Conservation (phyloP, 805 yeast species). For the Candida adriatica region DNA sequence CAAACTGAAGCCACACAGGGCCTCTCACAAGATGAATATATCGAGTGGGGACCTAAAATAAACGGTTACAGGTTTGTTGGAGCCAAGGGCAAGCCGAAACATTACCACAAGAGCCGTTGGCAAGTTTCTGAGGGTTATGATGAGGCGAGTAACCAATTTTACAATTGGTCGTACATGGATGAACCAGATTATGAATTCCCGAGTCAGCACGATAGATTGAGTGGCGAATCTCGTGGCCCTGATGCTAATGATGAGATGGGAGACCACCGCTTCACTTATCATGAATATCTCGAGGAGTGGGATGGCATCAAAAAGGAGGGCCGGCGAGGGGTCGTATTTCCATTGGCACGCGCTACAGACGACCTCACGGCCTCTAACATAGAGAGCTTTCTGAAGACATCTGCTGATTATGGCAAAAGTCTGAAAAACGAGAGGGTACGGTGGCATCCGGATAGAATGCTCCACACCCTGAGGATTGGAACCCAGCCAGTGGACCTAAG, state of each 20-base stretch:
- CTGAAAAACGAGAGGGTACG: constrained; percentile 45
- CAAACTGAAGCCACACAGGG: too few relatives aligned
- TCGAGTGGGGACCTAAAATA: constrained; percentile 24
- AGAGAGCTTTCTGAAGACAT: constrained; percentile 11
- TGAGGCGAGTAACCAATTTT: constrained; percentile 1
- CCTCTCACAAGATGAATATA: constrained; percentile 1
- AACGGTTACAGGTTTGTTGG: constrained; percentile 23
- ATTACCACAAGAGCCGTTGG: constrained; percentile 10
- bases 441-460: constrained; percentile 72
- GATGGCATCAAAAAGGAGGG: constrained; percentile 13
- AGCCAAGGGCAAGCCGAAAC: neutral
- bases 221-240: too few relatives aligned
- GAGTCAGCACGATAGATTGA: too few relatives aligned
- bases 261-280: constrained; percentile 5
- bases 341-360: constrained; percentile 28
- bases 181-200: too few relatives aligned
- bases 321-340: constrained; percentile 17
- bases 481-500: constrained; percentile 3
- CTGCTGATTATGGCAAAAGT: constrained; percentile 10
- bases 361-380: constrained; percentile 17
- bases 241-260: too few relatives aligned
- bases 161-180: constrained; percentile 19
- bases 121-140: constrained; percentile 4
- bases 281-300: constrained; percentile 25
- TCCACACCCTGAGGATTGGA: constrained; percentile 20